These are phyloP conservation scores for Acanthamoeba castellanii DNA, from an alignment of 208 protist species.

Conservation along the genomic window DNA sequence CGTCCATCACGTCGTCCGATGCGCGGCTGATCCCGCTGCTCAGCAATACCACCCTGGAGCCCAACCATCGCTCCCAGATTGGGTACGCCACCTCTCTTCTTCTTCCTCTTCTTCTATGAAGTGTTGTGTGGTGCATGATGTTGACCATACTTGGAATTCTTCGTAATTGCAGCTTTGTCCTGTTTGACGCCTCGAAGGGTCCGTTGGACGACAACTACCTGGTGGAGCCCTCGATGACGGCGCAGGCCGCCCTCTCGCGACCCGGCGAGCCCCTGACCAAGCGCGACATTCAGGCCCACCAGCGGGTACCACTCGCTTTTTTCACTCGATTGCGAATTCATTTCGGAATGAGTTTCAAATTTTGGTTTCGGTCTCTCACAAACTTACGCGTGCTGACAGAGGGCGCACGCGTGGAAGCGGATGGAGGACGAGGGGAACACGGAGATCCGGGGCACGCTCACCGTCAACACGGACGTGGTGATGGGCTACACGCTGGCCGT, in stretches of 20 bases:
- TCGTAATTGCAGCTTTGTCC: not conserved
- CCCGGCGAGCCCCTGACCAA: constrained; percentile 44
- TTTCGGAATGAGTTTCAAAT: no score
- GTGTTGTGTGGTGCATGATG: no score
- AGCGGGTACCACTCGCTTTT: not conserved
- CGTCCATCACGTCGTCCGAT: constrained; percentile 65
- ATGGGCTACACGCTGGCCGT: constrained; percentile 74
- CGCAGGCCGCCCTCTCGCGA: constrained; percentile 50
- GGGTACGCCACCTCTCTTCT: not conserved
- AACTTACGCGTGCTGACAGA: not conserved
- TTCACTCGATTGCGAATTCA: no score
- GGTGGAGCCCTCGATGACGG: not conserved
- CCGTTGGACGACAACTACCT: constrained; percentile 75
- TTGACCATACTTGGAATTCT: not conserved
- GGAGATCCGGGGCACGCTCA: constrained; percentile 62
- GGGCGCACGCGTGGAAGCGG: constrained; percentile 23
- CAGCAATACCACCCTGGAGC: constrained; percentile 35
- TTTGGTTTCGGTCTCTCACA: no score
- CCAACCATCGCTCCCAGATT: constrained; percentile 27
- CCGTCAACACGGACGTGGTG: constrained; percentile 73
- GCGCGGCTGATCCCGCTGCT: constrained; percentile 42
- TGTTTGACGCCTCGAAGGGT: constrained; percentile 70
- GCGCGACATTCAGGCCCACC: constrained; percentile 31
- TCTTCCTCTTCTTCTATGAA: not conserved
- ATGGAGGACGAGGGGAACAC: not conserved